These are phyloP conservation scores for Elasticomyces elasticus DNA, from an alignment of 495 filamentous ascomycete genomes.

Conservation along the genomic window DNA sequence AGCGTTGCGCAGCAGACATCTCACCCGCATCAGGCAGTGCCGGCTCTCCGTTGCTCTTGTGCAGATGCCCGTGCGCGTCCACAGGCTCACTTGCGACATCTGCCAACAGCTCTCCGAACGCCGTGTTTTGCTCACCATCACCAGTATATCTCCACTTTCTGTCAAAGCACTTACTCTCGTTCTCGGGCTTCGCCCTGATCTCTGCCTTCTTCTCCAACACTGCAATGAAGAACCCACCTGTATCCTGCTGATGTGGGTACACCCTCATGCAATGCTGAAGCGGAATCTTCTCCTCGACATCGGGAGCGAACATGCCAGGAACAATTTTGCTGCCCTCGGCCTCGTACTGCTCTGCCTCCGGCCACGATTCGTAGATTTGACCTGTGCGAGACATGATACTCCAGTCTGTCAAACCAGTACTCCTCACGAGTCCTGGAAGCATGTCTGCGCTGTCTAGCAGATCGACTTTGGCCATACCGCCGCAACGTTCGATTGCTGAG, in stretches of 20 bases:
- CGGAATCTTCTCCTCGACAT: conserved; percentile 48
- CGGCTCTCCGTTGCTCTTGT: conserved; percentile 6
- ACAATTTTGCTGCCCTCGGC: conserved; percentile 49
- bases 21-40: conserved; percentile 37
- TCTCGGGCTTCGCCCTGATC: conserved; percentile 73
- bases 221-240: conserved; percentile 93
- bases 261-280: conserved; percentile 84
- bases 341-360: conserved; percentile 52
- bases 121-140: conserved; percentile 20
- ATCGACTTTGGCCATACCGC: conserved; percentile 67
- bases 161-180: conserved; percentile 46
- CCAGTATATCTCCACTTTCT: conserved; percentile 26
- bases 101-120: conserved; percentile 45
- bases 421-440: conserved; percentile 65
- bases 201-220: conserved; percentile 85
- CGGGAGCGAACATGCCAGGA: conserved; percentile 74
- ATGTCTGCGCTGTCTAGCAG: conserved; percentile 72
- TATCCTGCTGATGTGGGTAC: conserved; percentile 91
- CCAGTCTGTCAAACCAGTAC: conserved; percentile 64
- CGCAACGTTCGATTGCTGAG: conserved; percentile 78
- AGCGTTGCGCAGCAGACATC: conserved; percentile 16
- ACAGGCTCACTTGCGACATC: conserved; percentile 42
- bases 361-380: conserved; percentile 63
- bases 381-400: conserved; percentile 78
- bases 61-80: conserved; percentile 26